These are phyloP conservation scores for Fusarium bactridioides DNA, from an alignment of 2,329 filamentous ascomycete genomes.

Conservation along the genomic window DNA sequence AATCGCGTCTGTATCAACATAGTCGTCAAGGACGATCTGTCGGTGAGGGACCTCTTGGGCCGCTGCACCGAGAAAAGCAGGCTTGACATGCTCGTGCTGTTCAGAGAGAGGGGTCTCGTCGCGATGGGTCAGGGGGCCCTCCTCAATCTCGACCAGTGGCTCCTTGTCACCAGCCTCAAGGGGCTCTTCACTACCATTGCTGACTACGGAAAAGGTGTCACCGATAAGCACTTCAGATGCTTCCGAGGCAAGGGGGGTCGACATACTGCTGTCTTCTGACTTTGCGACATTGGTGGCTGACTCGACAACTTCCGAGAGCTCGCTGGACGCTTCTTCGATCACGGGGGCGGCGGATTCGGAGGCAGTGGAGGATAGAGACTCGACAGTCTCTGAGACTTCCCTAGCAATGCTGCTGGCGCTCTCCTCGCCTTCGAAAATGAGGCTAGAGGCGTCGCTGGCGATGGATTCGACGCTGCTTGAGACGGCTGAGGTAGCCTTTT, in stretches of 20 bases:
- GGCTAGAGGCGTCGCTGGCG: constrained; percentile 25
- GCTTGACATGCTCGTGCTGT: constrained; percentile 50
- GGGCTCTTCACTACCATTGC: constrained; percentile 42
- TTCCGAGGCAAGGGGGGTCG: constrained; percentile 37
- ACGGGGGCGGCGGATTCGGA: constrained; percentile 35
- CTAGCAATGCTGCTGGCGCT: constrained; percentile 18
- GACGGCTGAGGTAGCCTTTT: constrained; percentile 22
- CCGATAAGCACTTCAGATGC: constrained; percentile 39
- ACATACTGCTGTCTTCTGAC: constrained; percentile 33
- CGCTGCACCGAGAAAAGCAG: constrained; percentile 59
- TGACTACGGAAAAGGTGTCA: constrained; percentile 35
- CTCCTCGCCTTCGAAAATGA: constrained; percentile 19
- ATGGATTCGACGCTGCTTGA: constrained; percentile 16
- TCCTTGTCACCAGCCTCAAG: constrained; percentile 38
- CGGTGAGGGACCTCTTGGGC: constrained; percentile 59
- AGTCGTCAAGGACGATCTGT: constrained; percentile 59
- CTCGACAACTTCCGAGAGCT: constrained; percentile 33
- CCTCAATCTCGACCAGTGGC: constrained; percentile 39
- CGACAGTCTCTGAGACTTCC: constrained; percentile 26
- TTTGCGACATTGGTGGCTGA: constrained; percentile 23
- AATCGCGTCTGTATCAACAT: constrained; percentile 48
- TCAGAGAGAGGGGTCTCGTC: constrained; percentile 39
- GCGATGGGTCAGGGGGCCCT: constrained; percentile 32
- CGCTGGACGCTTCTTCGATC: constrained; percentile 29
- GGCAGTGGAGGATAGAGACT: constrained; percentile 24